Evolutionary conservation across 1,284 basidiomycete genomes (phyloP), one percentile per base, ranked within the genome.

Genomic region (Rhizopogon parksii): DNA sequence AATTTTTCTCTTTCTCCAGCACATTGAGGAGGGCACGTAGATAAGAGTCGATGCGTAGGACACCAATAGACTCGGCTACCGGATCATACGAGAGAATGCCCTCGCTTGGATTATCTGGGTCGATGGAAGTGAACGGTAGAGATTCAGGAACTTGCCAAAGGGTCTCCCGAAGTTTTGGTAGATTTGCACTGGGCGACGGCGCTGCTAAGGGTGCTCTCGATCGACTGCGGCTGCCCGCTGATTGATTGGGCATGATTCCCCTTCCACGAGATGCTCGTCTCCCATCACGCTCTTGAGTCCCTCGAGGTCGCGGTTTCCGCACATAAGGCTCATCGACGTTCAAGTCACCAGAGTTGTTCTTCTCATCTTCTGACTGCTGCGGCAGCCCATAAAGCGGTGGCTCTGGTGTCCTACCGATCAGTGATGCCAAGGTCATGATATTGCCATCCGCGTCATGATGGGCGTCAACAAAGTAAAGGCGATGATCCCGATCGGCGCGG

Each of bases 401-500:
- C 1, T 61, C 57, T 27, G 66, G 61, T 8, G 68, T 68, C 27
- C 82, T 74, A 21, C 74, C 70, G 37, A 88, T 78, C 24, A 85
- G 68, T 1, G 72, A 69, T 6, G 80, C 79, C 4, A 89, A 73
- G 50, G 72, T 69, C 1, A 62, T 55, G 21, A 78, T 71, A 40
- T 79, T 74, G 4, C 78, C 77, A 50, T 85, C 75, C 5, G 71
- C 68, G 56, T 87, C 83, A 53, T 75, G 73, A 27, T 68, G 70
- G 14, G 64, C 59, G 46, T 74, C 68, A 7, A 72, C 72, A 47
- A 90, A 85, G 66, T 88, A 96, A 36, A 99, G 68, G 12, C 87
- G 79, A 65, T 99, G 96, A 60, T 94, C 88, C 2, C 91, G 82
- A 64, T 97, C 95, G 1, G 91, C 93, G 46, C 96, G 79, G 19